Evolutionary conservation across 306 rosid species (phyloP).

Genomic region (Cotoneaster glaucophyllus): DNA sequence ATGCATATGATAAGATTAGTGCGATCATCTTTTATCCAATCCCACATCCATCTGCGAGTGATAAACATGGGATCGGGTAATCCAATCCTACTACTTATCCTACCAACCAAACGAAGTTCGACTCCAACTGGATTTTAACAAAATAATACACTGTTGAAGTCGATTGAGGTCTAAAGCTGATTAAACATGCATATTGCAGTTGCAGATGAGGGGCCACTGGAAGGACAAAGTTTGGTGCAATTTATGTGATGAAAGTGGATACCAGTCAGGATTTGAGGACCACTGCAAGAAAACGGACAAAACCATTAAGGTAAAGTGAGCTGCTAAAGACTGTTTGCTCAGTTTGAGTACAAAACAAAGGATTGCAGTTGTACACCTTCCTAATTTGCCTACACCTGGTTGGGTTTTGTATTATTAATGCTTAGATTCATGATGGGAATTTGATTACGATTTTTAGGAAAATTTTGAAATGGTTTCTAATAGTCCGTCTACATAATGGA

Average conservation of each 20-base stretch:
- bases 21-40: background rate
- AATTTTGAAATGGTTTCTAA: background rate
- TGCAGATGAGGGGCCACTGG: slow-evolving; percentile 11
- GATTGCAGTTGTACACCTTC: background rate
- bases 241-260: slow-evolving; percentile 16
- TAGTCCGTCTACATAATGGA: too few relatives aligned
- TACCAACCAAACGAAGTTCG: background rate
- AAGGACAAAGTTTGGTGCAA: slow-evolving; percentile 27
- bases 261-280: slow-evolving; percentile 21
- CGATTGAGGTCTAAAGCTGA: background rate
- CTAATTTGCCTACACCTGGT: background rate
- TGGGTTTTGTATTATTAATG: background rate
- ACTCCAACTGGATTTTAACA: too few relatives aligned
- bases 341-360: slow-evolving; percentile 14
- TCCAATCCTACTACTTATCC: background rate
- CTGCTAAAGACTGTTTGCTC: slow-evolving; percentile 11
- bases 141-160: too few relatives aligned
- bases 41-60: too few relatives aligned
- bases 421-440: background rate
- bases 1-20: background rate
- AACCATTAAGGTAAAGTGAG: slow-evolving; percentile 8
- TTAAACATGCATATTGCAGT: background rate
- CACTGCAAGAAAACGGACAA: slow-evolving; percentile 27
- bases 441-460: background rate
- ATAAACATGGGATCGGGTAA: too few relatives aligned